Base-by-base conservation (phyloP, 2,329 filamentous ascomycete genomes). In the Davidsoniella virescens region DNA sequence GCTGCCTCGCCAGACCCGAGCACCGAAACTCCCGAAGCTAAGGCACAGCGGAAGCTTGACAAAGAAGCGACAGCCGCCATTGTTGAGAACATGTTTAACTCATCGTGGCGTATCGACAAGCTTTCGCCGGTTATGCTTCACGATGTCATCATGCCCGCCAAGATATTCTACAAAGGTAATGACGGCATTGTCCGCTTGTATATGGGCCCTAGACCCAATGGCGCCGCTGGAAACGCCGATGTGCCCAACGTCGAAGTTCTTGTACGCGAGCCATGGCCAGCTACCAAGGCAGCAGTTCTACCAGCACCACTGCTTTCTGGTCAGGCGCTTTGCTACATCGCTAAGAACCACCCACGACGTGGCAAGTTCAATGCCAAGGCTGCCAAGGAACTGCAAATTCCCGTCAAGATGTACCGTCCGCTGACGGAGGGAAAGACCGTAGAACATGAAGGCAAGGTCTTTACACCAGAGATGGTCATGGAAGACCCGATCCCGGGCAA, bases 391-490 rank as follows among this genome's bases (percentile, higher is more conserved):
- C 66, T 87, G 2, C 81, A 81, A 1, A 74, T 96, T 0, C 65
- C 66, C 17, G 72, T 68, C 48, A 61, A 56, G 0, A 67, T 80
- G 45, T 93, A 73, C 62, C 69, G 69, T 36, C 58, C 62, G 10
- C 69, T 98, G 41, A 70, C 80, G 0, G 61, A 59, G 1, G 87
- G 87, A 2, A 56, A 80, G 54, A 78, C 64, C 44, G 65, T 68
- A 49, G 78, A 76, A 20, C 66, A 70, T 12, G 73, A 82, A 57
- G 87, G 86, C 4, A 70, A 69, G 5, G 73, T 72, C 0, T 76
- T 98, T 26, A 92, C 82, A 0, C 82, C 90, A 1, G 84, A 92
- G 0, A 92, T 94, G 81, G 87, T 96, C 1, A 60, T 98, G 47
- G 86, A 75, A 1, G 69, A 79, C 9, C 65, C 72, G 2, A 72